Evolutionary conservation across 1,284 basidiomycete genomes (phyloP).

Genomic region (Pyrrhoderma lamaoense): DNA sequence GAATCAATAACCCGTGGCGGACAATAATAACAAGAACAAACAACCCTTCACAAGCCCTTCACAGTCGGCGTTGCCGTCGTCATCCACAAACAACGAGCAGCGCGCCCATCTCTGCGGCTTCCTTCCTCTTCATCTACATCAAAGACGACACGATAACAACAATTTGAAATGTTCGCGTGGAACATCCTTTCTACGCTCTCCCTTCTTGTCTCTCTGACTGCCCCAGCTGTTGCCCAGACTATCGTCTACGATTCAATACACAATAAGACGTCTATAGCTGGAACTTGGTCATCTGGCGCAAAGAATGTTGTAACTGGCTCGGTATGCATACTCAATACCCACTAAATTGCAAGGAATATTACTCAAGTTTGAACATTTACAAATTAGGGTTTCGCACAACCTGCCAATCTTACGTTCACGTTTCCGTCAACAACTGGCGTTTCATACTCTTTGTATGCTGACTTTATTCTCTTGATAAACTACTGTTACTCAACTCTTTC

Average conservation of each 20-base stretch:
- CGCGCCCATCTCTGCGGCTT: neutral
- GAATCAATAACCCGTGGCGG: constrained; percentile 7
- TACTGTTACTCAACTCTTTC: neutral
- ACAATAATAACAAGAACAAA: constrained; percentile 8
- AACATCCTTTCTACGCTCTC: constrained; percentile 30
- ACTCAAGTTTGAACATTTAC: constrained; percentile 4
- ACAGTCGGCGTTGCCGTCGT: constrained; percentile 6
- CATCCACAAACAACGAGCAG: neutral
- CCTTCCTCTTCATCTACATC: neutral
- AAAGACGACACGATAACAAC: neutral
- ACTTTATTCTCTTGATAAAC: neutral
- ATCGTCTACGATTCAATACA: constrained; percentile 32
- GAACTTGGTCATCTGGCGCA: constrained; percentile 83
- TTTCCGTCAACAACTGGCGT: constrained; percentile 81
- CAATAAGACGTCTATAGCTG: constrained; percentile 61
- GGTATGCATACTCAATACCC: constrained; percentile 44
- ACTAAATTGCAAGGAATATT: neutral
- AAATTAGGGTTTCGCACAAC: constrained; percentile 72
- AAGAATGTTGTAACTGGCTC: constrained; percentile 71
- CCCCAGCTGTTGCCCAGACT: constrained; percentile 33
- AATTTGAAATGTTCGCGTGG: constrained; percentile 1
- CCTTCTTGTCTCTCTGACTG: constrained; percentile 24
- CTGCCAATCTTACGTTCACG: constrained; percentile 69
- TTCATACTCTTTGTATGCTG: constrained; percentile 77
- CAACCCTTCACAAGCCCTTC: neutral